These are phyloP conservation scores for Citrullus colocynthis DNA, from an alignment of 306 rosid species.

Conservation along the genomic window DNA sequence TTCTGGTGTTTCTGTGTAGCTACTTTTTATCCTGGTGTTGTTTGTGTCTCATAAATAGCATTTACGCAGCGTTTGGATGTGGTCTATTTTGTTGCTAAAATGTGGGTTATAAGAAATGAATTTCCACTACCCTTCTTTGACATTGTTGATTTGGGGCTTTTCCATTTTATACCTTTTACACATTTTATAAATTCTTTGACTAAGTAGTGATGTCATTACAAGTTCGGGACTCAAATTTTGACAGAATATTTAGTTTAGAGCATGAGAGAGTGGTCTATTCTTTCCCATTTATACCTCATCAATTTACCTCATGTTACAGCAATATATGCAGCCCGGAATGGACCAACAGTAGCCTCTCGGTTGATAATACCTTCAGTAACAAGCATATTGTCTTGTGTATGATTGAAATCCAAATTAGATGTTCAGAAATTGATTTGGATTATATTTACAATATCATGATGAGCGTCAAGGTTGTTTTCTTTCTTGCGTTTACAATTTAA, in stretches of 20 bases:
- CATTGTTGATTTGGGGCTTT: neutral
- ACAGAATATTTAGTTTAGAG: neutral
- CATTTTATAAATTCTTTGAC: too few species aligned
- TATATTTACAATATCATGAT: too few species aligned
- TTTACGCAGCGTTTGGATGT: neutral
- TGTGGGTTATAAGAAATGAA: neutral
- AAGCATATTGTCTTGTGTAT: too few species aligned
- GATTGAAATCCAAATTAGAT: too few species aligned
- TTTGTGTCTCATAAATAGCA: conserved; percentile 2
- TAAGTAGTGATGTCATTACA: neutral
- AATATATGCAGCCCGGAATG: conserved; percentile 37
- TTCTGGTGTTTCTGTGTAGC: neutral
- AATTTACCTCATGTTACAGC: neutral
- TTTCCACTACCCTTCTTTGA: conserved; percentile 1
- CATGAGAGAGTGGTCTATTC: neutral
- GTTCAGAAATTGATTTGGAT: too few species aligned
- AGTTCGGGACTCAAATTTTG: neutral
- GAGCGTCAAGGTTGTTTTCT: too few species aligned
- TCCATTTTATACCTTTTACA: neutral
- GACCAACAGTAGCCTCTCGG: conserved; percentile 32
- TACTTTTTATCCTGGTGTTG: conserved; percentile 8
- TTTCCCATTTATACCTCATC: neutral
- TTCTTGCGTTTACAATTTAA: too few species aligned
- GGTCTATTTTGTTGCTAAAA: conserved; percentile 9
- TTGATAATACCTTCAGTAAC: too few species aligned